Conservation (phyloP, 1,284 basidiomycete species). For the Puccinia novopanici region DNA sequence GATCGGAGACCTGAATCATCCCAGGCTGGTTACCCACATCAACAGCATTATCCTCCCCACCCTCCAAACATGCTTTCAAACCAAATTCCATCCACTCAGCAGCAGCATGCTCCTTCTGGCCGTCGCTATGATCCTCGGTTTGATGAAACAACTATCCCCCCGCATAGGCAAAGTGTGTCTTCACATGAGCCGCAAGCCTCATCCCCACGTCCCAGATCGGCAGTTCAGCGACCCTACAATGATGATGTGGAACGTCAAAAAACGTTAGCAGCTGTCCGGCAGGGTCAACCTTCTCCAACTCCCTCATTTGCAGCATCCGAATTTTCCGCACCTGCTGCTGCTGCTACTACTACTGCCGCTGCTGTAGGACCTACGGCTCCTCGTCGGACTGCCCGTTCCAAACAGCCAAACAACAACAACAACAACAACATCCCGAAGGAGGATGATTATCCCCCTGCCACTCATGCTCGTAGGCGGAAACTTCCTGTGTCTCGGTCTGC, state of each 20-base stretch:
- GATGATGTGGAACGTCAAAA: constrained; percentile 38
- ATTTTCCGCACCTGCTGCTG: constrained; percentile 26
- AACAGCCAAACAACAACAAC: not conserved
- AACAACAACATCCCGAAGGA: not conserved
- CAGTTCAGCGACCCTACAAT: constrained; percentile 19
- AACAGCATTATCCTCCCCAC: constrained; percentile 14
- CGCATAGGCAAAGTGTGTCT: not conserved
- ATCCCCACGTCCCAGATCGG: constrained; percentile 36
- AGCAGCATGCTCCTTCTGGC: constrained; percentile 13
- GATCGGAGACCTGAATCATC: constrained; percentile 27
- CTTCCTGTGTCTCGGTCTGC: constrained; percentile 5
- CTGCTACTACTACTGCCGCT: too few species aligned
- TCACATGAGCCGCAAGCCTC: constrained; percentile 16
- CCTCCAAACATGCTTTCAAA: not conserved
- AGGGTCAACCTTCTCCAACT: constrained; percentile 48
- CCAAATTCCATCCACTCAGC: constrained; percentile 13
- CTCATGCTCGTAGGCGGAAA: constrained; percentile 14
- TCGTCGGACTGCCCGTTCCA: constrained; percentile 26
- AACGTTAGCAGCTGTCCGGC: constrained; percentile 14
- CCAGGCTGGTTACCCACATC: constrained; percentile 27
- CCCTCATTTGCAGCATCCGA: constrained; percentile 45
- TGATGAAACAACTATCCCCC: constrained; percentile 32
- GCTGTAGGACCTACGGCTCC: not conserved
- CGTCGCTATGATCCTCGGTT: constrained; percentile 47
- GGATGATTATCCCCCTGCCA: constrained; percentile 14